These are phyloP conservation scores for Pseudofabraea citricarpa DNA, from an alignment of 2,329 filamentous ascomycete species.

Conservation along the genomic window DNA sequence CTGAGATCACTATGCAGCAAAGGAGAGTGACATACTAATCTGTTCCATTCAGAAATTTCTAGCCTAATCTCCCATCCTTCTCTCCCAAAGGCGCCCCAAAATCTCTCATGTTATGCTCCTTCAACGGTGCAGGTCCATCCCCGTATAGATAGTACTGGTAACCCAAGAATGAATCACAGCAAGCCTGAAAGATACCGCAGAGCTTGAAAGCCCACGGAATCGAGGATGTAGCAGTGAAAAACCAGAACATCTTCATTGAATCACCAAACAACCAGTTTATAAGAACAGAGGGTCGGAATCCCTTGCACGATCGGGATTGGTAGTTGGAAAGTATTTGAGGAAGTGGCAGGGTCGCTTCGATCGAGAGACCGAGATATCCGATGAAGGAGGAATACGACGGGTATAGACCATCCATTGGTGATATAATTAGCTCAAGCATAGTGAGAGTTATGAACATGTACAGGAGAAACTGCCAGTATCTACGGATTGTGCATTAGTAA, in stretches of 20 bases:
- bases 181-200: slow-evolving; percentile 76
- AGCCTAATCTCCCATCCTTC: slow-evolving; percentile 23
- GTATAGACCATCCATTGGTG: slow-evolving; percentile 53
- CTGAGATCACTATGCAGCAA: too few relatives aligned
- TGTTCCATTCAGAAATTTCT: slow-evolving; percentile 1
- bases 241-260: slow-evolving; percentile 84
- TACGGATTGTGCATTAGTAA: slow-evolving; percentile 21
- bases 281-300: slow-evolving; percentile 72
- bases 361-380: slow-evolving; percentile 69
- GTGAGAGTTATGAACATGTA: slow-evolving; percentile 61
- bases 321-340: slow-evolving; percentile 73
- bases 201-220: slow-evolving; percentile 79
- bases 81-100: slow-evolving; percentile 18
- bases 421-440: slow-evolving; percentile 62
- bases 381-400: slow-evolving; percentile 60
- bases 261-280: slow-evolving; percentile 77
- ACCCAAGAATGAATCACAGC: slow-evolving; percentile 70
- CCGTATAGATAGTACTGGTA: slow-evolving; percentile 71
- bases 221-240: slow-evolving; percentile 64
- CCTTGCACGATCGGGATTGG: slow-evolving; percentile 64
- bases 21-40: slow-evolving; percentile 3
- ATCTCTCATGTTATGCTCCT: slow-evolving; percentile 14
- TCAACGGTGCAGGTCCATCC: slow-evolving; percentile 32
- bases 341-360: slow-evolving; percentile 77
- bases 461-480: slow-evolving; percentile 74